These are phyloP conservation scores for Anastatica hierochuntica DNA, from an alignment of 345 rosid genomes.

Conservation along the genomic window DNA sequence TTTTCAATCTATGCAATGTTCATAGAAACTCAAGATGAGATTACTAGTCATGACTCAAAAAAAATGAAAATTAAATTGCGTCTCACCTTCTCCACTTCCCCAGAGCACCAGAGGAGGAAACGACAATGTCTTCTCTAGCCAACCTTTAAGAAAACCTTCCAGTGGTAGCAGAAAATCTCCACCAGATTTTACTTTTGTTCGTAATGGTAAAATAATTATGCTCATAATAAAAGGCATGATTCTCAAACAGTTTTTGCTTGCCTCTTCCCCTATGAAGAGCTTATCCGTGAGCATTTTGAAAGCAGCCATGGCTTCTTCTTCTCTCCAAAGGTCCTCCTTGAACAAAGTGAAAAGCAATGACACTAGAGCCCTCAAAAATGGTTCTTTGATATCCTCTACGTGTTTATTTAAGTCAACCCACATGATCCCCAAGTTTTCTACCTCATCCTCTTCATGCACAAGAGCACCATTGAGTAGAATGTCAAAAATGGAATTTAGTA, in stretches of 20 bases:
- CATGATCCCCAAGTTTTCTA: constrained; percentile 26
- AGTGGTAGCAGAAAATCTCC: constrained; percentile 25
- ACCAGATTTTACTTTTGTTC: constrained; percentile 26
- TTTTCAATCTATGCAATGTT: neutral
- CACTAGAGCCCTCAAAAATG: constrained; percentile 75
- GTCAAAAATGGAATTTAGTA: constrained; percentile 55
- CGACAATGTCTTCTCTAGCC: constrained; percentile 57
- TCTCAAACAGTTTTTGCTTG: constrained; percentile 55
- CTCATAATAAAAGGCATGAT: constrained; percentile 55
- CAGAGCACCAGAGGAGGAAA: constrained; percentile 66
- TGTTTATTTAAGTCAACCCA: constrained; percentile 38
- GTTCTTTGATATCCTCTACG: constrained; percentile 50
- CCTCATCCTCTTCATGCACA: constrained; percentile 40
- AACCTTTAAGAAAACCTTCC: constrained; percentile 41
- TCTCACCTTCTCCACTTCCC: constrained; percentile 54
- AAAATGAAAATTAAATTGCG: neutral
- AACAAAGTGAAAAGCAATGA: constrained; percentile 52
- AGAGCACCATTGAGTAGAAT: constrained; percentile 82
- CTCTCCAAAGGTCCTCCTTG: constrained; percentile 55
- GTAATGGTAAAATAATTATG: constrained; percentile 42
- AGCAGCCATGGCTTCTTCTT: constrained; percentile 48
- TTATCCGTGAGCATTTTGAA: constrained; percentile 54
- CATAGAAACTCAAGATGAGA: neutral
- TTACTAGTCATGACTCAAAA: constrained; percentile 2
- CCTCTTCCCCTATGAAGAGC: constrained; percentile 63